Evolutionary conservation across 331 rosid genomes (phyloP).

Genomic region (Ulmus americana): DNA sequence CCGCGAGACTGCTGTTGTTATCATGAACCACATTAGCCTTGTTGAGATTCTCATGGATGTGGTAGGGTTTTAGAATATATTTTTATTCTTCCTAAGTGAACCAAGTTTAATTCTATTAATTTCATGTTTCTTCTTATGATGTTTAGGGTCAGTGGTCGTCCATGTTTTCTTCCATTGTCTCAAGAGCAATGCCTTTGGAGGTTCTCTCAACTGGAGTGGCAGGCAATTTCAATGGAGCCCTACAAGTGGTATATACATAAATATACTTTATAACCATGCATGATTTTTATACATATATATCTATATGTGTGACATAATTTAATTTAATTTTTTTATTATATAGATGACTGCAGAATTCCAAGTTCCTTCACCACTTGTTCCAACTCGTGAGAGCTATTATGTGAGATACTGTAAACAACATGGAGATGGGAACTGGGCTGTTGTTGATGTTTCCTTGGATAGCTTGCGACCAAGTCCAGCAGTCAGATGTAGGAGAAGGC

Average conservation of each 20-base stretch:
- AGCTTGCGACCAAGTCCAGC: constrained; percentile 59
- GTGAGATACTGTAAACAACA: constrained; percentile 91
- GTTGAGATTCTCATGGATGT: constrained; percentile 97
- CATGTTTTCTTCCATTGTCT: constrained; percentile 77
- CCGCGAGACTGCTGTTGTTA: constrained; percentile 66
- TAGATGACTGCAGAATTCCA: constrained; percentile 94
- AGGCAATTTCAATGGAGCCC: constrained; percentile 91
- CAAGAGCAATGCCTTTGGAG: constrained; percentile 86
- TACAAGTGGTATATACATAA: constrained; percentile 70
- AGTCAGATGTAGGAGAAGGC: constrained; percentile 66
- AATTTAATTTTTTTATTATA: neutral
- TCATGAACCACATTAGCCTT: constrained; percentile 81
- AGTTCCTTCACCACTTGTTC: constrained; percentile 91
- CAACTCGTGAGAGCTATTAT: constrained; percentile 82
- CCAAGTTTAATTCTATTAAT: too few relatives aligned
- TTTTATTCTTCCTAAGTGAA: neutral
- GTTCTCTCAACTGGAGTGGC: constrained; percentile 93
- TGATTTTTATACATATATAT: neutral
- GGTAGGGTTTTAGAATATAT: constrained; percentile 24
- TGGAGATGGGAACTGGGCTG: constrained; percentile 84
- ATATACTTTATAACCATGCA: neutral
- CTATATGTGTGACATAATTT: neutral
- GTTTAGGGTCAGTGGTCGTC: constrained; percentile 80
- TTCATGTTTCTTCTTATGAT: neutral
- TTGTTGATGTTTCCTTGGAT: constrained; percentile 89